phyloP scores from a whole-genome alignment of 164 flowering plant species.

The Buxus sempervirens region DNA sequence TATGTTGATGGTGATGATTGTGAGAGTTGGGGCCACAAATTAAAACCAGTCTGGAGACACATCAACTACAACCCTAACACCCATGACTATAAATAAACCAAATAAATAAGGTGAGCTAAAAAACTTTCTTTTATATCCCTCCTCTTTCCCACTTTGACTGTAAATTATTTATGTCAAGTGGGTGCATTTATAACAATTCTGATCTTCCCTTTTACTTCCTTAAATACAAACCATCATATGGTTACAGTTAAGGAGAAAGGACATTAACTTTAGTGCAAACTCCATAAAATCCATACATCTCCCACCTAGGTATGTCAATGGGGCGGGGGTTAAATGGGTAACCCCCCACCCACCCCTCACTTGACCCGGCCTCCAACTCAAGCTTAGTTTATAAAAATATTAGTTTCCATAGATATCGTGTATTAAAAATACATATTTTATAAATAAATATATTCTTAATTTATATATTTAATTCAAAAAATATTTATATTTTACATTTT shows the following conservation, averaged over 20 bases:
- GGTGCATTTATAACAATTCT: neutral
- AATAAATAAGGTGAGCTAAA: conserved; percentile 9
- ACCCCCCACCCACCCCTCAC: no score
- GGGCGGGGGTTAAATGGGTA: no score
- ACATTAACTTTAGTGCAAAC: conserved; percentile 2
- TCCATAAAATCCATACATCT: neutral
- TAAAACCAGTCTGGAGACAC: conserved; percentile 18
- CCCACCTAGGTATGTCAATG: no score
- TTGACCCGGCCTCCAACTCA: no score
- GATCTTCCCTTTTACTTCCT: neutral
- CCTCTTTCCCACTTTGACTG: neutral
- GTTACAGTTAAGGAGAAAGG: conserved; percentile 16
- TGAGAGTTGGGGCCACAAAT: conserved; percentile 18
- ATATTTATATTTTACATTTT: no score
- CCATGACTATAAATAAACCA: neutral
- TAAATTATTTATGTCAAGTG: neutral
- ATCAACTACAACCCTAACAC: conserved; percentile 16
- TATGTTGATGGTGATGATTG: conserved; percentile 12
- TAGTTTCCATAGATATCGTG: no score
- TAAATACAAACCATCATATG: conserved; percentile 4
- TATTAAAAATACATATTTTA: no score
- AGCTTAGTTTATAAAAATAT: no score
- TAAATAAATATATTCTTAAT: no score
- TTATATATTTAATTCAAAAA: no score
- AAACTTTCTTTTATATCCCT: neutral